Percentiles rank a stretch among this genome's conserved stretches.
phyloP scores from a whole-genome alignment of 331 rosid genomes.

The Spiraea crenata region DNA sequence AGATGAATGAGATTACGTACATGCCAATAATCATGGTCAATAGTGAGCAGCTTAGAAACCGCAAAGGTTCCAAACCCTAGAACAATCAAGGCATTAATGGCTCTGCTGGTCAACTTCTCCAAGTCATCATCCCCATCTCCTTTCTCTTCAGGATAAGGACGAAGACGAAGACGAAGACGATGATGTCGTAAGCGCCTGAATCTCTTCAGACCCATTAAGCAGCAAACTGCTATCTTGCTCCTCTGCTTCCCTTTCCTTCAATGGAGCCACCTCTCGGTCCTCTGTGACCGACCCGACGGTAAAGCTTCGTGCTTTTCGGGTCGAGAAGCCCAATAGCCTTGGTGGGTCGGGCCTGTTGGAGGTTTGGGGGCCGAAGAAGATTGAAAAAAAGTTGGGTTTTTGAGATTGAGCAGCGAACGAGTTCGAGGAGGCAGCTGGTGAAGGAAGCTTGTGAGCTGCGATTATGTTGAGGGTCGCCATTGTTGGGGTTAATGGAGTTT shows the following conservation, averaged over 20 bases:
- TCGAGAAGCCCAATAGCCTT: conserved; percentile 22
- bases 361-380: conserved; percentile 26
- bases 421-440: not conserved
- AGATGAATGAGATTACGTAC: conserved; percentile 43
- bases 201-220: conserved; percentile 37
- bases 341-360: conserved; percentile 14
- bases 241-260: conserved; percentile 24
- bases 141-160: conserved; percentile 9
- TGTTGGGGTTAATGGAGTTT: not conserved
- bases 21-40: conserved; percentile 92
- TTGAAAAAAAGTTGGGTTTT: conserved; percentile 20
- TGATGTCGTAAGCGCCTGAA: conserved; percentile 31
- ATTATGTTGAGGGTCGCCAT: conserved; percentile 54
- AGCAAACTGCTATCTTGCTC: conserved; percentile 31
- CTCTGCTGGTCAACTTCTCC: conserved; percentile 43
- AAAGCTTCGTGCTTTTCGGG: conserved; percentile 34
- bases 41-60: conserved; percentile 78
- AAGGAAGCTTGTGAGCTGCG: conserved; percentile 27
- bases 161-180: conserved; percentile 28
- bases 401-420: conserved; percentile 18
- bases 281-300: conserved; percentile 43
- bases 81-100: conserved; percentile 69
- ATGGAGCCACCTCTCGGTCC: conserved; percentile 49
- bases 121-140: conserved; percentile 26
- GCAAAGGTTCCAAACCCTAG: conserved; percentile 82